A percentile compares a stretch with the other conserved stretches of the same genome.
Conservation (phyloP, 2,329 filamentous ascomycete genomes). For the Cladorrhinum sp. region DNA sequence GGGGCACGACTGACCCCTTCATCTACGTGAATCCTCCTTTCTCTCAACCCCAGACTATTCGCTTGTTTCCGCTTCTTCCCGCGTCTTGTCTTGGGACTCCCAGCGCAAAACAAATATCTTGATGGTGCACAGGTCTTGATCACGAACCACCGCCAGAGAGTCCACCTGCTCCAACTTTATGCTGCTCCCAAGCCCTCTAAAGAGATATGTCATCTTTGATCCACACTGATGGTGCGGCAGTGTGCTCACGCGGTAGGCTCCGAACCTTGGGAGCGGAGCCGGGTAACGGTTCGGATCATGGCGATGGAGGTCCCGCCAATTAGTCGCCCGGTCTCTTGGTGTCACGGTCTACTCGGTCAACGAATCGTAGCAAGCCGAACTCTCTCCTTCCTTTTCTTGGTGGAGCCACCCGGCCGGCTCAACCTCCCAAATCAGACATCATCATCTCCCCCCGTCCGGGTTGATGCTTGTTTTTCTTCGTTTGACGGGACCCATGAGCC, state of each 20-base stretch:
- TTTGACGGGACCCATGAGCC: not conserved
- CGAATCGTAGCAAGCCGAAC: not conserved
- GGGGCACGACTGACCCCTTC: constrained; percentile 21
- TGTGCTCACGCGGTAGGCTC: constrained; percentile 1
- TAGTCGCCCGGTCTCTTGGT: not conserved
- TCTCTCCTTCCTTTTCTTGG: not conserved
- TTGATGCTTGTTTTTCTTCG: not conserved
- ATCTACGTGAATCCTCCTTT: constrained; percentile 10
- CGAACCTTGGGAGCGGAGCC: not conserved
- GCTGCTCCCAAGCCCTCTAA: constrained; percentile 1
- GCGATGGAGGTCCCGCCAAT: constrained; percentile 1
- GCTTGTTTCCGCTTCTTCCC: constrained; percentile 17
- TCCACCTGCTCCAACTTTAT: not conserved
- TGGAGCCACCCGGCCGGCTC: not conserved
- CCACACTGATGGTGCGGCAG: not conserved
- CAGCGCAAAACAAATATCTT: not conserved
- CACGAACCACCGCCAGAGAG: not conserved
- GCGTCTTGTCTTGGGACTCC: constrained; percentile 3
- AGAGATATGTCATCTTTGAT: constrained; percentile 5
- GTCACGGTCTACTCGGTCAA: not conserved
- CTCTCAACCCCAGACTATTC: constrained; percentile 10
- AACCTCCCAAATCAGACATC: not conserved
- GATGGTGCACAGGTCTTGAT: not conserved
- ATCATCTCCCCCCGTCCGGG: not conserved
- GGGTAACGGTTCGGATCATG: not conserved